These are phyloP conservation scores for Dryas drummondii DNA, from an alignment of 306 rosid genomes.

Conservation along the genomic window DNA sequence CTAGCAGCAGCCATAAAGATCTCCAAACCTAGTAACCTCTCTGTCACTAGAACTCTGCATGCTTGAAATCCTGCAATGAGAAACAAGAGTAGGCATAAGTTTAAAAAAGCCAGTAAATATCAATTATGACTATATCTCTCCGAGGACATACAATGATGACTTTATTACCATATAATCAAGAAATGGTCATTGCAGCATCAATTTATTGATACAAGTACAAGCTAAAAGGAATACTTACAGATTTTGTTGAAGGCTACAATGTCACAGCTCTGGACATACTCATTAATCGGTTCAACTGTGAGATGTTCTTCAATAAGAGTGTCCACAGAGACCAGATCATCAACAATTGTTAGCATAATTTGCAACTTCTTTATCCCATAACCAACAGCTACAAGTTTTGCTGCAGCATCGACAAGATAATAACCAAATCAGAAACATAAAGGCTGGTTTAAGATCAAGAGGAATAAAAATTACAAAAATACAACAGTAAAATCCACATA, in stretches of 20 bases:
- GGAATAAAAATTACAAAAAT: background rate
- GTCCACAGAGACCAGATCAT: conserved; percentile 87
- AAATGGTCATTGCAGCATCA: background rate
- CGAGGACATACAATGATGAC: background rate
- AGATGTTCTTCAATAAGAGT: conserved; percentile 69
- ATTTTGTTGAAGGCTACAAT: conserved; percentile 89
- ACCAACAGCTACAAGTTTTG: conserved; percentile 90
- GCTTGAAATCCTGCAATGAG: conserved; percentile 15
- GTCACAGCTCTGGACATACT: conserved; percentile 93
- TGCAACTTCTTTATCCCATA: conserved; percentile 90
- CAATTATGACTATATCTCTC: too few relatives aligned
- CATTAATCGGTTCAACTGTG: conserved; percentile 66
- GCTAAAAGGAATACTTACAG: conserved; percentile 44
- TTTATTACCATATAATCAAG: too few relatives aligned
- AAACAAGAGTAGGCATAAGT: background rate
- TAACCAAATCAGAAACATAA: background rate
- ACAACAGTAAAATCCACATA: background rate
- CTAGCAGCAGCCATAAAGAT: background rate
- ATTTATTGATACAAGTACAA: background rate
- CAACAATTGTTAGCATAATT: conserved; percentile 75
- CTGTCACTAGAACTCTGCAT: background rate
- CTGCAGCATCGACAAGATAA: conserved; percentile 32
- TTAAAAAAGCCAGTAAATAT: background rate
- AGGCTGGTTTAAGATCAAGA: background rate
- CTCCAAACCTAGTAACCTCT: background rate